A percentile compares a stretch with the other conserved stretches of the same genome.
These are phyloP conservation scores for Mariannaea sp. DNA, from an alignment of 2,329 filamentous ascomycete genomes.

Conservation along the genomic window DNA sequence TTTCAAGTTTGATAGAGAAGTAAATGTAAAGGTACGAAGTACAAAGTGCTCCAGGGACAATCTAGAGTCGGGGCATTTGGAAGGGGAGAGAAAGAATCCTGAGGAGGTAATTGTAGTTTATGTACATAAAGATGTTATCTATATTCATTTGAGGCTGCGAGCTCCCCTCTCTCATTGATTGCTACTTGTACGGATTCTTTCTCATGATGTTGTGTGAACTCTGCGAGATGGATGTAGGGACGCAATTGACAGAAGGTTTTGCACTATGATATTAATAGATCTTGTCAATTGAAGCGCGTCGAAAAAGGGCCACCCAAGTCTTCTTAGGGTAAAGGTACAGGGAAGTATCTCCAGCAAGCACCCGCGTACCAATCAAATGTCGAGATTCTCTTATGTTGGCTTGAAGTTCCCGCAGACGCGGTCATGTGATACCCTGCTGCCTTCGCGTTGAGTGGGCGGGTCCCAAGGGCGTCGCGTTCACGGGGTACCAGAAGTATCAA, in stretches of 20 bases:
- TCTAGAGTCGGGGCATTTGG: background rate
- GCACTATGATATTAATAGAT: no score
- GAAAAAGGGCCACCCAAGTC: no score
- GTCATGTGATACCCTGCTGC: conserved; percentile 45
- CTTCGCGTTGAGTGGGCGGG: conserved; percentile 43
- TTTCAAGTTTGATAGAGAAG: conserved; percentile 7
- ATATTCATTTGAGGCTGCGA: background rate
- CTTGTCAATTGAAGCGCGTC: no score
- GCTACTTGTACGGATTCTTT: background rate
- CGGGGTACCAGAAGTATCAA: conserved; percentile 12
- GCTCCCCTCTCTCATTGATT: no score
- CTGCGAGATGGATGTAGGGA: no score
- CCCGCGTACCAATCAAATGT: conserved; percentile 8
- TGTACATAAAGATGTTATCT: background rate
- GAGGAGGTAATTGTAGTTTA: background rate
- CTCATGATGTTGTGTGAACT: no score
- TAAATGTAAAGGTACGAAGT: no score
- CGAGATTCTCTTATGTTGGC: background rate
- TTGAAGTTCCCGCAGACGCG: background rate
- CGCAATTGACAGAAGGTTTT: no score
- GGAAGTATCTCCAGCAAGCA: no score
- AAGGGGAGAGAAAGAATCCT: background rate
- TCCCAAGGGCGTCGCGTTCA: conserved; percentile 16
- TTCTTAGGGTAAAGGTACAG: no score
- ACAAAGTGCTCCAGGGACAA: conserved; percentile 8